Percentiles rank a stretch among this genome's conserved stretches.
Evolutionary conservation across 768 basidiomycete species (phyloP).

Genomic region (Suillus occidentalis): DNA sequence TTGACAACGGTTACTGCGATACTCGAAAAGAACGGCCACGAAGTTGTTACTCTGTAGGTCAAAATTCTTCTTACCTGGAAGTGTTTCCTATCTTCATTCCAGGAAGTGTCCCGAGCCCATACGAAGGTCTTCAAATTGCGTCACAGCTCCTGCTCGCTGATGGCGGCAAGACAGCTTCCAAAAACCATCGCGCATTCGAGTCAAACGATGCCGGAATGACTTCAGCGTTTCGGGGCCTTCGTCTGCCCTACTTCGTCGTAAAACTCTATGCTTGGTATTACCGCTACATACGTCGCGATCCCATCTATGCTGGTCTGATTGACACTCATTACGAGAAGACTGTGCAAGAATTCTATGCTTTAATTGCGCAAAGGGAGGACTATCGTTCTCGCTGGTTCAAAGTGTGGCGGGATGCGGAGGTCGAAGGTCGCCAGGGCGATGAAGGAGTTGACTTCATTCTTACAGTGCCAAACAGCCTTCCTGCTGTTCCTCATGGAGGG

Average conservation of each 20-base stretch:
- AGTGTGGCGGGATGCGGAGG: constrained; percentile 29
- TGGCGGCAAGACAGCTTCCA: constrained; percentile 40
- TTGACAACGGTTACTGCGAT: constrained; percentile 45
- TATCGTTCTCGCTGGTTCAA: constrained; percentile 43
- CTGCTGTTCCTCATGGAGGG: constrained; percentile 55
- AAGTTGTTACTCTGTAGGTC: constrained; percentile 52
- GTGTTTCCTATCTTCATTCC: neutral
- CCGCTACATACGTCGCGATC: constrained; percentile 51
- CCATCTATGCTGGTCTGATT: constrained; percentile 53
- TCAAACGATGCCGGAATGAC: constrained; percentile 49
- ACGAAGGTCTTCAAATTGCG: constrained; percentile 51
- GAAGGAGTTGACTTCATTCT: constrained; percentile 61
- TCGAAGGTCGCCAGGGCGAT: constrained; percentile 29
- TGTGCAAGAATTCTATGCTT: constrained; percentile 48
- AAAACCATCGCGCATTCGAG: constrained; percentile 41
- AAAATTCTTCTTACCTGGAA: neutral
- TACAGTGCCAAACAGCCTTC: constrained; percentile 61
- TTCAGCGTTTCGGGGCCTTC: constrained; percentile 39
- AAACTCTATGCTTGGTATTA: constrained; percentile 51
- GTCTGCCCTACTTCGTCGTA: constrained; percentile 48
- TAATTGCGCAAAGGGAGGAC: constrained; percentile 45
- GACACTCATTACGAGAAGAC: constrained; percentile 50
- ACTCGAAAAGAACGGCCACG: constrained; percentile 47
- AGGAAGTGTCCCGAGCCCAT: constrained; percentile 44
- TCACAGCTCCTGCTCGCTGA: constrained; percentile 54